Evolutionary conservation across 768 basidiomycete genomes (phyloP).

Genomic region (Pleurotus ostreatus): DNA sequence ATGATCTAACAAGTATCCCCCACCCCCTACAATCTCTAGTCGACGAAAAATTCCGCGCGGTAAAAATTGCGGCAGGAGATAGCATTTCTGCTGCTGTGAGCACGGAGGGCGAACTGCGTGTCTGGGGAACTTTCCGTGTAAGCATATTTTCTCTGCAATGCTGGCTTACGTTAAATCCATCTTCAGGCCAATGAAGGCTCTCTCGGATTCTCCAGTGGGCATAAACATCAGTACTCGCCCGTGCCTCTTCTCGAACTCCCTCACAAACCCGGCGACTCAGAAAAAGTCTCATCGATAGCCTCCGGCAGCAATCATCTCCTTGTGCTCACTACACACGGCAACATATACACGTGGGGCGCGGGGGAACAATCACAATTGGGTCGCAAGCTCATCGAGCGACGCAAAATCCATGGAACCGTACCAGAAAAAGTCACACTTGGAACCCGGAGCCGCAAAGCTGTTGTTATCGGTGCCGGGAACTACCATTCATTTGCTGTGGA

Average conservation of each 20-base stretch:
- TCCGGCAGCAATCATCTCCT: slow-evolving; percentile 89
- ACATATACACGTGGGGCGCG: slow-evolving; percentile 86
- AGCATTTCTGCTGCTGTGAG: slow-evolving; percentile 85
- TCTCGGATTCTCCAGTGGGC: slow-evolving; percentile 75
- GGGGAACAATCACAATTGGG: slow-evolving; percentile 91
- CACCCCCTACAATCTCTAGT: slow-evolving; percentile 65
- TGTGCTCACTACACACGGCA: slow-evolving; percentile 83
- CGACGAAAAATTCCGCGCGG: slow-evolving; percentile 81
- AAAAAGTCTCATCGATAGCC: slow-evolving; percentile 71
- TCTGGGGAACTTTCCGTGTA: slow-evolving; percentile 91
- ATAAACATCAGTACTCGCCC: slow-evolving; percentile 66
- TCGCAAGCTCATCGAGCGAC: slow-evolving; percentile 82
- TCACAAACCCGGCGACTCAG: slow-evolving; percentile 59
- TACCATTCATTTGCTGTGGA: slow-evolving; percentile 92
- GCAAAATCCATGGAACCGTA: slow-evolving; percentile 83
- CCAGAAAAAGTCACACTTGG: slow-evolving; percentile 86
- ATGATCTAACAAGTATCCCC: slow-evolving; percentile 52
- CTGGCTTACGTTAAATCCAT: slow-evolving; percentile 6
- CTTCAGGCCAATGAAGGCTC: slow-evolving; percentile 70
- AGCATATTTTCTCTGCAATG: slow-evolving; percentile 16
- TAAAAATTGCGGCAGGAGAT: slow-evolving; percentile 81
- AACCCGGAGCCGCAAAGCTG: slow-evolving; percentile 50
- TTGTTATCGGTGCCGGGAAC: slow-evolving; percentile 73
- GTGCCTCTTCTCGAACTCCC: slow-evolving; percentile 53
- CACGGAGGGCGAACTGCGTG: slow-evolving; percentile 72